Conservation (phyloP, 352 stramenopile genomes). For the Saprolegnia parasitica region DNA sequence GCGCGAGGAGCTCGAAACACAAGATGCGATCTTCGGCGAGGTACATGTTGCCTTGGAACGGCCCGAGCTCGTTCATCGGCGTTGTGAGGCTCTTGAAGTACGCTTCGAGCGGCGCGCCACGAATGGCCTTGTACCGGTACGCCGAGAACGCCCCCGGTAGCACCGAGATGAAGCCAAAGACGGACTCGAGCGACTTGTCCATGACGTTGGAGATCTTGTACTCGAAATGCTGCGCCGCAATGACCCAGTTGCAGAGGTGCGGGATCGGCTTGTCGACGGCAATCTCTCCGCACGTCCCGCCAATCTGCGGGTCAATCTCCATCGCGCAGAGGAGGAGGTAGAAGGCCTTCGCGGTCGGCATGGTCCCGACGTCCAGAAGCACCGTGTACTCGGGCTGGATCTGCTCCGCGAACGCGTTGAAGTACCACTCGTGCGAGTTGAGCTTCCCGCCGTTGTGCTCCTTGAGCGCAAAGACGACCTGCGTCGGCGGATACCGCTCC, state of each 20-base stretch:
- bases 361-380: slow-evolving; percentile 39
- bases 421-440: slow-evolving; percentile 37
- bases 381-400: slow-evolving; percentile 36
- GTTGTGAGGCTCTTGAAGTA: slow-evolving; percentile 39
- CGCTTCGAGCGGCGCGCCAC: slow-evolving; percentile 33
- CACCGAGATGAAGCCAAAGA: slow-evolving; percentile 40
- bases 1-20: slow-evolving; percentile 39
- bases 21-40: slow-evolving; percentile 41
- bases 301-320: slow-evolving; percentile 36
- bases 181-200: slow-evolving; percentile 37
- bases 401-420: slow-evolving; percentile 35
- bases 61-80: slow-evolving; percentile 33
- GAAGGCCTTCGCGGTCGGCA: slow-evolving; percentile 29
- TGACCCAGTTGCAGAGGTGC: slow-evolving; percentile 31
- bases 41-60: slow-evolving; percentile 42
- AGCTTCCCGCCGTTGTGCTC: slow-evolving; percentile 40
- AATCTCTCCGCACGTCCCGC: slow-evolving; percentile 40
- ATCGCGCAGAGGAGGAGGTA: slow-evolving; percentile 30
- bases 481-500: slow-evolving; percentile 27
- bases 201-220: slow-evolving; percentile 42
- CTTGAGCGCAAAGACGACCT: slow-evolving; percentile 33
- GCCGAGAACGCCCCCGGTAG: slow-evolving; percentile 40
- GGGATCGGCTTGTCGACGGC: slow-evolving; percentile 30
- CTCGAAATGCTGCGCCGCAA: slow-evolving; percentile 38
- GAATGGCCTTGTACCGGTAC: slow-evolving; percentile 36